These are phyloP conservation scores for Colletotrichum camelliae DNA, from an alignment of 2,329 filamentous ascomycete genomes.

Conservation along the genomic window DNA sequence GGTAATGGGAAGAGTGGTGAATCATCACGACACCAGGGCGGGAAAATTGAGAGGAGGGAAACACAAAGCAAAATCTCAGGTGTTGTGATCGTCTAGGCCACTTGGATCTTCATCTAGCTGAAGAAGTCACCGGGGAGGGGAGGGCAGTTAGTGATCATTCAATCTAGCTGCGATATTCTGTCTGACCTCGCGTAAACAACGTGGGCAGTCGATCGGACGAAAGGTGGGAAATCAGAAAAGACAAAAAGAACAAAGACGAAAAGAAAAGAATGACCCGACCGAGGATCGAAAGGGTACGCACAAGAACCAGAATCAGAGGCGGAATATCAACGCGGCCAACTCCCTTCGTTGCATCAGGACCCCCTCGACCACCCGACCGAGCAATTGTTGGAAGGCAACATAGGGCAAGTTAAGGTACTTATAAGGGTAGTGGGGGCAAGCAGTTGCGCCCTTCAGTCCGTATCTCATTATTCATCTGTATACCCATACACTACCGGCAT, in stretches of 20 bases:
- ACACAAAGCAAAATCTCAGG: not conserved
- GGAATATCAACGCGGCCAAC: too few species aligned
- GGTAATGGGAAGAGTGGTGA: too few species aligned
- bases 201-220: too few species aligned
- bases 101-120: not conserved
- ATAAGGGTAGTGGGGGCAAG: not conserved
- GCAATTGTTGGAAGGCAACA: not conserved
- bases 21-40: too few species aligned
- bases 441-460: not conserved
- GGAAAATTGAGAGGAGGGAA: not conserved
- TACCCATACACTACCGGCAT: not conserved
- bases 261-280: too few species aligned
- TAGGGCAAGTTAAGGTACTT: not conserved
- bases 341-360: too few species aligned
- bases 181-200: not conserved
- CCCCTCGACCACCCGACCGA: not conserved
- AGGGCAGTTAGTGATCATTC: not conserved
- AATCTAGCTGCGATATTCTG: not conserved
- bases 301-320: too few species aligned
- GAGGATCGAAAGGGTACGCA: too few species aligned
- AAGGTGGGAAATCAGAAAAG: too few species aligned
- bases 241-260: too few species aligned
- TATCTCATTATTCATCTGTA: not conserved
- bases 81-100: not conserved
- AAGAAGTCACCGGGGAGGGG: not conserved